A percentile compares a stretch with the other conserved stretches of the same genome.
These are phyloP conservation scores for Naematelia aurantialba DNA, from an alignment of 768 basidiomycete species.

Conservation along the genomic window DNA sequence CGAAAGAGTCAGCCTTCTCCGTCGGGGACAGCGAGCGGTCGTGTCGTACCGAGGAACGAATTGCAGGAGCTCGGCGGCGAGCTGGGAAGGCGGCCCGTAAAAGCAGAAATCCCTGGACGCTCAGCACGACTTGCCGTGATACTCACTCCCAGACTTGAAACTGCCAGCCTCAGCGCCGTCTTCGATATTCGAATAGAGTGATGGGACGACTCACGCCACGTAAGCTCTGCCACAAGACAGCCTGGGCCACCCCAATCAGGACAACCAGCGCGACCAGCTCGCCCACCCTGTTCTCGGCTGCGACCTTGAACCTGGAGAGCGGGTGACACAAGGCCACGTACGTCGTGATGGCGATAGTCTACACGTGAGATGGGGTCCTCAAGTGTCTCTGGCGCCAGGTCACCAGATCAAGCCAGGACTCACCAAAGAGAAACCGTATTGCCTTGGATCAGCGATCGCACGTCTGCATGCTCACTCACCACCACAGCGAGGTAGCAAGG, in stretches of 20 bases:
- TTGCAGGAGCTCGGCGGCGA: slow-evolving; percentile 16
- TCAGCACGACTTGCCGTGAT: not conserved
- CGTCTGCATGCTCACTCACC: slow-evolving; percentile 8
- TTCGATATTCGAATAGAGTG: not conserved
- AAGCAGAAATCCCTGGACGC: slow-evolving; percentile 12
- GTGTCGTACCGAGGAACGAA: slow-evolving; percentile 17
- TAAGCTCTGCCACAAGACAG: slow-evolving; percentile 11
- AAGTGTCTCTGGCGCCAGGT: no score
- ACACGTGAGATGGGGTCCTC: no score
- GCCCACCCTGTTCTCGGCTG: slow-evolving; percentile 6
- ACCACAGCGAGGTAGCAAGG: slow-evolving; percentile 19
- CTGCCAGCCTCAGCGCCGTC: not conserved
- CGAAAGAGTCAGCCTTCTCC: no score
- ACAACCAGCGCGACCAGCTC: slow-evolving; percentile 7
- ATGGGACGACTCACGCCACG: slow-evolving; percentile 8
- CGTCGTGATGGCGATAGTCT: slow-evolving; percentile 21
- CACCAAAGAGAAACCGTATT: slow-evolving; percentile 25
- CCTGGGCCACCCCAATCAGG: slow-evolving; percentile 9
- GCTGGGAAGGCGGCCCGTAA: slow-evolving; percentile 7
- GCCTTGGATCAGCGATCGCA: slow-evolving; percentile 12
- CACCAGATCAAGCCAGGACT: not conserved
- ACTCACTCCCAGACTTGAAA: slow-evolving; percentile 8
- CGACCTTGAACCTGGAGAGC: slow-evolving; percentile 10
- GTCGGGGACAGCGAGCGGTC: no score
- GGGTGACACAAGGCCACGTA: slow-evolving; percentile 25